phyloP scores from a whole-genome alignment of 805 yeast species.

The Dipodascopsis uninucleata region DNA sequence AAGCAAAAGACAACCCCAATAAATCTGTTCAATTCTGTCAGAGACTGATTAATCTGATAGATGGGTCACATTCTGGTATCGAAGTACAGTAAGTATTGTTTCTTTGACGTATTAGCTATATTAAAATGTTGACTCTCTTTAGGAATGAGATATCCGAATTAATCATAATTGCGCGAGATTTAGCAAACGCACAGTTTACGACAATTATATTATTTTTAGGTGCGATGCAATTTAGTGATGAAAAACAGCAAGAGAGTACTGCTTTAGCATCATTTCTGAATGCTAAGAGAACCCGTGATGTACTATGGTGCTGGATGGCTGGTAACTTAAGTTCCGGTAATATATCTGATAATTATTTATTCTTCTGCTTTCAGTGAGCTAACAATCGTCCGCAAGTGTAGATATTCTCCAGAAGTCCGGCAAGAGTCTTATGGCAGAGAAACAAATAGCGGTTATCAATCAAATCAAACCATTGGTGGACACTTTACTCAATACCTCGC shows the following conservation, averaged over 20 bases:
- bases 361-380: not conserved
- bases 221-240: conserved; percentile 5
- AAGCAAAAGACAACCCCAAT: not conserved
- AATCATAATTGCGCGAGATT: conserved; percentile 5
- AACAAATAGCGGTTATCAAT: conserved; percentile 5
- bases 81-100: conserved; percentile 3
- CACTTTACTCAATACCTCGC: not conserved
- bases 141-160: conserved; percentile 14
- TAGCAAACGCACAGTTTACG: conserved; percentile 20
- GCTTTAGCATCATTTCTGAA: conserved; percentile 15
- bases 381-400: not conserved
- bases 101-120: not conserved
- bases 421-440: conserved; percentile 16
- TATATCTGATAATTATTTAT: not conserved
- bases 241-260: conserved; percentile 6
- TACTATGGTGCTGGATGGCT: conserved; percentile 24
- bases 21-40: conserved; percentile 10
- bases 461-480: conserved; percentile 11
- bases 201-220: conserved; percentile 19
- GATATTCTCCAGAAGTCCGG: conserved; percentile 9
- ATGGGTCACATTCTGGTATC: not conserved
- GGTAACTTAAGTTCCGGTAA: conserved; percentile 10
- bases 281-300: conserved; percentile 18
- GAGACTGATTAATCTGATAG: conserved; percentile 8
- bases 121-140: not conserved